These are phyloP conservation scores for Ormosia emarginata DNA, from an alignment of 306 rosid genomes.

Conservation along the genomic window DNA sequence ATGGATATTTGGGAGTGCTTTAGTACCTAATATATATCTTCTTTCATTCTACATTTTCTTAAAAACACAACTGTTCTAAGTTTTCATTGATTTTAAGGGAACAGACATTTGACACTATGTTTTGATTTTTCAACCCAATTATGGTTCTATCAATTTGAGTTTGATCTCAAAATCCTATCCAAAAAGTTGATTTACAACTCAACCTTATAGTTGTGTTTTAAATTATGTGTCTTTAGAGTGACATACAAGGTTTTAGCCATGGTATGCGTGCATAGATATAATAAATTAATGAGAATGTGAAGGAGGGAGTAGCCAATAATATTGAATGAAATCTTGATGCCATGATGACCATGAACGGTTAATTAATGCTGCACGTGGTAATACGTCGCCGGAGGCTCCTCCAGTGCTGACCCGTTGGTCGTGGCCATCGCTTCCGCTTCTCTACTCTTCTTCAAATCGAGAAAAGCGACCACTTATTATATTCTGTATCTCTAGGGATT, in stretches of 20 bases:
- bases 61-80: too few species aligned
- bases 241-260: background rate
- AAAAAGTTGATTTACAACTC: too few species aligned
- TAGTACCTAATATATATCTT: too few species aligned
- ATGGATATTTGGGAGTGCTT: too few species aligned
- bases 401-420: conserved; percentile 49
- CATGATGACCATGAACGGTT: background rate
- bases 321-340: background rate
- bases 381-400: conserved; percentile 51
- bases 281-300: background rate
- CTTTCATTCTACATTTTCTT: too few species aligned
- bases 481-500: background rate
- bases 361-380: conserved; percentile 50
- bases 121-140: too few species aligned
- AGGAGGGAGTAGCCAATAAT: background rate
- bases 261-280: background rate
- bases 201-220: too few species aligned
- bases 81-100: too few species aligned
- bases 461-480: background rate
- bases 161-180: too few species aligned
- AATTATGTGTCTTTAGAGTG: background rate
- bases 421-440: conserved; percentile 46
- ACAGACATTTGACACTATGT: too few species aligned
- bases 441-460: background rate
- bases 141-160: too few species aligned